Evolutionary conservation across 192 early-diverging fungal genomes (phyloP).

Genomic region (Entomortierella lignicola): DNA sequence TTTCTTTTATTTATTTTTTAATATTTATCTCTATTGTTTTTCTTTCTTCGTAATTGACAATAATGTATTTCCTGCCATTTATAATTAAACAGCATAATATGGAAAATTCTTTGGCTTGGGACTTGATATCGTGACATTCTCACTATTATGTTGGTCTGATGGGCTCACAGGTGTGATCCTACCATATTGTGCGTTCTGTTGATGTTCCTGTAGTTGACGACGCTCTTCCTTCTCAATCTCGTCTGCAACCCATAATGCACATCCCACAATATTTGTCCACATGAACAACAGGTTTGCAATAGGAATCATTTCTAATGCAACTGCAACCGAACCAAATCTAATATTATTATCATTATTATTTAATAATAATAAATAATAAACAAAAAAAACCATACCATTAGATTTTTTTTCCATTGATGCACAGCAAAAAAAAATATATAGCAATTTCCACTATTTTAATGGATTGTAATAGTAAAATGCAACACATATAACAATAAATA

Average conservation of each 20-base stretch:
- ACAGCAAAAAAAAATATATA: no score
- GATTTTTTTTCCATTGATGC: no score
- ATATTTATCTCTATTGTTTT: no score
- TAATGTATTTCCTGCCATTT: no score
- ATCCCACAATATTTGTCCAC: constrained; percentile 76
- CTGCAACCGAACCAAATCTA: constrained; percentile 60
- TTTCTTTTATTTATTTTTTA: no score
- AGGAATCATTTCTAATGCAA: constrained; percentile 71
- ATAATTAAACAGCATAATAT: no score
- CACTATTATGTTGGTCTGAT: neutral
- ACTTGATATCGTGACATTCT: neutral
- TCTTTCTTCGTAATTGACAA: no score
- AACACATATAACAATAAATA: neutral
- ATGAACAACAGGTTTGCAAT: constrained; percentile 70
- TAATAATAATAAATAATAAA: neutral
- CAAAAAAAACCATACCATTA: neutral
- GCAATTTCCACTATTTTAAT: no score
- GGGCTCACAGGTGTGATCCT: neutral
- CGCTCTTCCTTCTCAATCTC: constrained; percentile 41
- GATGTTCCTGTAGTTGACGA: neutral
- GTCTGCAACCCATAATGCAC: constrained; percentile 45
- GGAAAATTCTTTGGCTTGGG: no score
- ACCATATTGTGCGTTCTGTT: neutral
- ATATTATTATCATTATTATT: neutral
- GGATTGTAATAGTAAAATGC: no score